Percentiles rank a stretch among this genome's conserved stretches.
phyloP scores from a whole-genome alignment of 441 rosid genomes.

The Sinapis alba region DNA sequence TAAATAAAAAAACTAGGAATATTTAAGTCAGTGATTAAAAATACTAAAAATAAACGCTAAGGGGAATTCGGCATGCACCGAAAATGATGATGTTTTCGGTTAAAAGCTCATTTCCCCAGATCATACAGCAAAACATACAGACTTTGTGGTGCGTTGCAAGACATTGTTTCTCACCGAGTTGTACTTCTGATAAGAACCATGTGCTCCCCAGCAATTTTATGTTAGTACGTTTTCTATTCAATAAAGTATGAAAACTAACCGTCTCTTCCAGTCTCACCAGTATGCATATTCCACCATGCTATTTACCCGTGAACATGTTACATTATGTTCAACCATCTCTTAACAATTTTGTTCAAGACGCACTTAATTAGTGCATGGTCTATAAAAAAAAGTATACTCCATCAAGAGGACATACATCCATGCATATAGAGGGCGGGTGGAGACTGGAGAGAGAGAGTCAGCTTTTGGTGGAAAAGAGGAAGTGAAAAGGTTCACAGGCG shows the following conservation, averaged over 20 bases:
- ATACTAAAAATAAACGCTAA: conserved; percentile 2
- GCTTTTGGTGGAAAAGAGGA: conserved; percentile 41
- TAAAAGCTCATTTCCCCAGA: conserved; percentile 35
- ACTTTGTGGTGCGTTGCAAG: conserved; percentile 30
- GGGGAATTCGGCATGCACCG: conserved; percentile 40
- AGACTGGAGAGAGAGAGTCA: conserved; percentile 7
- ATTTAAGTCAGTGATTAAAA: neutral
- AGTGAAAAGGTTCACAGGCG: conserved; percentile 42
- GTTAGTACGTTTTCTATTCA: neutral
- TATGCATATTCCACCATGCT: neutral
- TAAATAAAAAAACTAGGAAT: neutral
- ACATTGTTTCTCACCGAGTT: conserved; percentile 31
- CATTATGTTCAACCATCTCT: neutral
- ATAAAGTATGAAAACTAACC: neutral
- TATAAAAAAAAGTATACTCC: neutral
- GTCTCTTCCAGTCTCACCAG: neutral
- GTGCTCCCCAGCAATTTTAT: neutral
- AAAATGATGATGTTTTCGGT: conserved; percentile 39
- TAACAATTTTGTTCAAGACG: neutral
- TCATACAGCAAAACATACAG: conserved; percentile 38
- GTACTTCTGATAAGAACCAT: neutral
- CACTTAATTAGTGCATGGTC: neutral
- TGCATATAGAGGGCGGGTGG: neutral
- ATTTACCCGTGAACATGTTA: neutral
- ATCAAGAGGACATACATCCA: neutral